Conservation (phyloP, 257 asterid genomes). For the Plectranthus barbatus region DNA sequence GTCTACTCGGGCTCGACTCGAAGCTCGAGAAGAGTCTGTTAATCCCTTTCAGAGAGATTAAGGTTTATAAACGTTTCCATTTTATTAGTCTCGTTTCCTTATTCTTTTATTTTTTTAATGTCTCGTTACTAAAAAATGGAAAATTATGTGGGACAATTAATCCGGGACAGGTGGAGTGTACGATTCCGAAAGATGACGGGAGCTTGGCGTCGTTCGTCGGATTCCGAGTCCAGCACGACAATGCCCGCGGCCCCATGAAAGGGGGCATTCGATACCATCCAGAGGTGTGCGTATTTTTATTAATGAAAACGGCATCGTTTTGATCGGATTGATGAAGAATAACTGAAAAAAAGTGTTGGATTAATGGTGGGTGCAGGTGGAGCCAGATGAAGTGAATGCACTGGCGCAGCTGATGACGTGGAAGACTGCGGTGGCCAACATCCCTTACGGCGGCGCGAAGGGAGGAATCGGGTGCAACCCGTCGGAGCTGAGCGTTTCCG, state of each 20-base stretch:
- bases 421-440: constrained; percentile 95
- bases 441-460: constrained; percentile 96
- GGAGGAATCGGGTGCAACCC: constrained; percentile 95
- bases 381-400: constrained; percentile 92
- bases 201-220: constrained; percentile 80
- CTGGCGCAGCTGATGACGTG: constrained; percentile 94
- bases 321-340: no score
- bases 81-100: no score
- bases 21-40: constrained; percentile 81
- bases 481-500: constrained; percentile 54
- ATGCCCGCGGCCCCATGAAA: constrained; percentile 96
- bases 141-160: no score
- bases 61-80: constrained; percentile 59
- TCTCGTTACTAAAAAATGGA: no score
- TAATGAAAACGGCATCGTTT: no score
- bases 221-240: constrained; percentile 87
- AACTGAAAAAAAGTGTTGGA: no score
- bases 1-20: constrained; percentile 78
- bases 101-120: no score
- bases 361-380: constrained; percentile 81
- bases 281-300: constrained; percentile 33
- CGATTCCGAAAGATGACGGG: constrained; percentile 93
- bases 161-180: constrained; percentile 96
- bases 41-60: constrained; percentile 89
- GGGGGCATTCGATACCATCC: constrained; percentile 98